Percentiles rank a stretch among this genome's conserved stretches.
phyloP scores from a whole-genome alignment of 768 basidiomycete genomes.

The Pisolithus albus region DNA sequence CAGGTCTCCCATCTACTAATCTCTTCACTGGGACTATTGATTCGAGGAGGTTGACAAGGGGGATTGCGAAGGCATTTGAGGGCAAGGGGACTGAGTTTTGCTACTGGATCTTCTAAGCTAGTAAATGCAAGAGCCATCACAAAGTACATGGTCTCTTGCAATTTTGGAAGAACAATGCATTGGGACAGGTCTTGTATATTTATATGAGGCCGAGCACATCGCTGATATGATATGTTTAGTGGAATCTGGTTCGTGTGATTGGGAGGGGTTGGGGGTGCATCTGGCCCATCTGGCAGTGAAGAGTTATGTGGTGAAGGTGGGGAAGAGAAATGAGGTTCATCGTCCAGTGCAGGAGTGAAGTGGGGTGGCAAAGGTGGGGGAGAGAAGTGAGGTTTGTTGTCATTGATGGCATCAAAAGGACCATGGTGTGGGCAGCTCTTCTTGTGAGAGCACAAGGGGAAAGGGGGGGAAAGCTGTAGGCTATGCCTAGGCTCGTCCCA shows the following conservation, averaged over 20 bases:
- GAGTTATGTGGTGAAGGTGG: not conserved
- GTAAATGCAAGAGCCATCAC: not conserved
- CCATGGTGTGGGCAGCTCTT: no score
- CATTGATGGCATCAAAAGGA: no score
- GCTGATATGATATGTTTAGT: not conserved
- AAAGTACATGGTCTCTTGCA: not conserved
- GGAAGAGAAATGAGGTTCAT: no score
- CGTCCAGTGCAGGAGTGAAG: no score
- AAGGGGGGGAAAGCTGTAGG: no score
- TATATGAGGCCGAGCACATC: not conserved
- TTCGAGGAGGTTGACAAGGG: not conserved
- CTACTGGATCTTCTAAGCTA: not conserved
- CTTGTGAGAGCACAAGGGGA: no score
- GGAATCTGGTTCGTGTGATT: not conserved
- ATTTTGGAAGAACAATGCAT: not conserved
- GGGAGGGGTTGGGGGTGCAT: not conserved
- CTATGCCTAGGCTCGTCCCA: no score
- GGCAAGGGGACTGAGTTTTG: not conserved
- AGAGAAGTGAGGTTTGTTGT: no score
- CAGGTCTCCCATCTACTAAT: no score
- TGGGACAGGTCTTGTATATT: not conserved
- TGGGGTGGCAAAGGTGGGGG: no score
- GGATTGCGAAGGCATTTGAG: not conserved
- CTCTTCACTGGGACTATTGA: conserved; percentile 3
- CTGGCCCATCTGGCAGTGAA: not conserved